Conservation (phyloP, 2,329 filamentous ascomycete genomes). For the Metarhizium rileyi region DNA sequence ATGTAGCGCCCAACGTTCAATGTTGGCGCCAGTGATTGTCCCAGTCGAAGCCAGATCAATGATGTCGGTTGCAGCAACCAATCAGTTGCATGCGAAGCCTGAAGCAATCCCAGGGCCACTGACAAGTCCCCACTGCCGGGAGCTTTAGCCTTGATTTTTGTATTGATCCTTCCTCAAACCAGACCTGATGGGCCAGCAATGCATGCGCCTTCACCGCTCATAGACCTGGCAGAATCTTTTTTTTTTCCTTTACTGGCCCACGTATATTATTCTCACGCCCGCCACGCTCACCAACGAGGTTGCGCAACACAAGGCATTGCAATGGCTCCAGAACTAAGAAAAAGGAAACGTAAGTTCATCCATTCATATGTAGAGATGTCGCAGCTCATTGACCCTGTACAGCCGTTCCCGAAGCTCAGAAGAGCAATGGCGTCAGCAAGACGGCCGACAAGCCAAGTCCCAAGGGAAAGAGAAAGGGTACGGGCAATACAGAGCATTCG, state of each 20-base stretch:
- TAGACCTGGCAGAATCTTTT: constrained; percentile 25
- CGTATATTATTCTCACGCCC: constrained; percentile 1
- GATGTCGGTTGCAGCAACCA: no score
- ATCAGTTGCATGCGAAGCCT: no score
- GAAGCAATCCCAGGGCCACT: no score
- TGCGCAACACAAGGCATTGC: constrained; percentile 12
- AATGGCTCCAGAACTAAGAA: constrained; percentile 39
- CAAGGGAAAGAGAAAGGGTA: constrained; percentile 26
- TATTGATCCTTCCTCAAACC: not conserved
- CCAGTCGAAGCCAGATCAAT: no score
- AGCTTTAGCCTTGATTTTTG: not conserved
- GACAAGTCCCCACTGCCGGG: no score
- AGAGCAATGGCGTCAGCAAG: constrained; percentile 17
- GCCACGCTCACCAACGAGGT: not conserved
- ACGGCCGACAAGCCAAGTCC: constrained; percentile 23
- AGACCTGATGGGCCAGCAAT: constrained; percentile 14
- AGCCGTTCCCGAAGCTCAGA: constrained; percentile 20
- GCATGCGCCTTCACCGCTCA: constrained; percentile 21
- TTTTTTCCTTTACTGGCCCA: constrained; percentile 20
- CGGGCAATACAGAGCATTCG: not conserved
- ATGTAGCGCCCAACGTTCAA: no score
- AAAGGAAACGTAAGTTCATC: constrained; percentile 21
- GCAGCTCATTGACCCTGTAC: constrained; percentile 11
- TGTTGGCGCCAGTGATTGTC: no score
- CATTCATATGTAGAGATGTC: not conserved